phyloP scores from a whole-genome alignment of 495 filamentous ascomycete genomes.

The Aspergillus sclerotiicarbonarius region DNA sequence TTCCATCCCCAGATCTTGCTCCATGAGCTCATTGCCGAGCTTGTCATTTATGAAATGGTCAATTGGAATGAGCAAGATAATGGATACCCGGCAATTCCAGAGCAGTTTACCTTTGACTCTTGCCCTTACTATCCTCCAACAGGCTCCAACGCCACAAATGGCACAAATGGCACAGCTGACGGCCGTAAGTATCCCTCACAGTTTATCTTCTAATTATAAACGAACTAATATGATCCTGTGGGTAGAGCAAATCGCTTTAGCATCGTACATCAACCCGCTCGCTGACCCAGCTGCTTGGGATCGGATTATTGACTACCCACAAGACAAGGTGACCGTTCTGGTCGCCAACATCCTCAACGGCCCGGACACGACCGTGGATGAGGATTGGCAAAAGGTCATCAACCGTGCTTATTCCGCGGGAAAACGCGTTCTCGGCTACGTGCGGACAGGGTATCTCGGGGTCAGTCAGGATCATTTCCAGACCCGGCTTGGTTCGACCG shows the following conservation, averaged over 20 bases:
- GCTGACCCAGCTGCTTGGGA: slow-evolving; percentile 18
- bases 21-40: too few relatives aligned
- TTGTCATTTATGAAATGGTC: too few relatives aligned
- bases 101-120: too few relatives aligned
- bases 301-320: slow-evolving; percentile 15
- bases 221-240: too few relatives aligned
- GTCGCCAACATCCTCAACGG: slow-evolving; percentile 24
- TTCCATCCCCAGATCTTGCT: too few relatives aligned
- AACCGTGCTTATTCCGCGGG: slow-evolving; percentile 11
- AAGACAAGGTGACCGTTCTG: slow-evolving; percentile 13
- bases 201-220: too few relatives aligned
- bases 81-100: too few relatives aligned
- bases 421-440: slow-evolving; percentile 23
- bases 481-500: slow-evolving; percentile 18
- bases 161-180: too few relatives aligned
- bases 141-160: too few relatives aligned
- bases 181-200: too few relatives aligned
- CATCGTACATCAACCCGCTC: slow-evolving; percentile 24
- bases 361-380: slow-evolving; percentile 16
- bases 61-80: too few relatives aligned
- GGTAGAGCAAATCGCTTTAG: slow-evolving; percentile 19
- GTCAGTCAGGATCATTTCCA: slow-evolving; percentile 18
- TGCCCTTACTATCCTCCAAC: too few relatives aligned
- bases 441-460: slow-evolving; percentile 25
- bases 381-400: slow-evolving; percentile 15